Evolutionary conservation across 345 rosid genomes (phyloP).

Genomic region (Aethionema arabicum): DNA sequence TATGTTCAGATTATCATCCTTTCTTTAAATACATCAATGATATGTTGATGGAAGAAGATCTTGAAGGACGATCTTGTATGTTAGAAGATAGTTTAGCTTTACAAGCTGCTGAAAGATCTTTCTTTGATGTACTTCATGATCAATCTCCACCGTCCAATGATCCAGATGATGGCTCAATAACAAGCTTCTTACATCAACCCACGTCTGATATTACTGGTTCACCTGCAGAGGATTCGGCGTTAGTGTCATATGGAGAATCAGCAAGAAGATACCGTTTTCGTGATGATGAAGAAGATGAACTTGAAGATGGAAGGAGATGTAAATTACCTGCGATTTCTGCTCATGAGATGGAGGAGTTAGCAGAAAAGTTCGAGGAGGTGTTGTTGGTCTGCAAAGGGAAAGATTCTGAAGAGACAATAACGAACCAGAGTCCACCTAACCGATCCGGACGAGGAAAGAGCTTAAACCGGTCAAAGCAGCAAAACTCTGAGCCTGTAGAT

Average conservation of each 20-base stretch:
- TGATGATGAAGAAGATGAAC: constrained; percentile 32
- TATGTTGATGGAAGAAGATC: constrained; percentile 83
- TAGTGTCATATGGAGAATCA: neutral
- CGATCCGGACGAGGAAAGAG: constrained; percentile 15
- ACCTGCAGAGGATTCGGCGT: constrained; percentile 4
- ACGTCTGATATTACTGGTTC: constrained; percentile 1
- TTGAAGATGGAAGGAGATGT: constrained; percentile 8
- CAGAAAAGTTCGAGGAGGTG: constrained; percentile 30
- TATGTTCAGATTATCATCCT: constrained; percentile 37
- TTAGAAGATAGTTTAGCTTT: constrained; percentile 72
- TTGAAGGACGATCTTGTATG: constrained; percentile 68
- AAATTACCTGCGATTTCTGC: constrained; percentile 33
- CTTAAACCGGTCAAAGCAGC: constrained; percentile 14
- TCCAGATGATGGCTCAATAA: constrained; percentile 25
- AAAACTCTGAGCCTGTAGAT: constrained; percentile 22
- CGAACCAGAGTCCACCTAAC: neutral
- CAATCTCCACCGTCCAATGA: constrained; percentile 33
- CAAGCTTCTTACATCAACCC: constrained; percentile 24
- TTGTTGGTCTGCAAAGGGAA: constrained; percentile 29
- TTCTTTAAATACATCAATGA: constrained; percentile 68
- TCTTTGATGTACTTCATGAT: constrained; percentile 63
- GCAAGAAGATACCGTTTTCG: constrained; percentile 22
- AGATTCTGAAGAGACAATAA: constrained; percentile 4
- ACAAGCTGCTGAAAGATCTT: constrained; percentile 79
- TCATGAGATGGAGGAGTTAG: constrained; percentile 15